These are phyloP conservation scores for Brassica juncea DNA, from an alignment of 345 rosid species.

Conservation along the genomic window DNA sequence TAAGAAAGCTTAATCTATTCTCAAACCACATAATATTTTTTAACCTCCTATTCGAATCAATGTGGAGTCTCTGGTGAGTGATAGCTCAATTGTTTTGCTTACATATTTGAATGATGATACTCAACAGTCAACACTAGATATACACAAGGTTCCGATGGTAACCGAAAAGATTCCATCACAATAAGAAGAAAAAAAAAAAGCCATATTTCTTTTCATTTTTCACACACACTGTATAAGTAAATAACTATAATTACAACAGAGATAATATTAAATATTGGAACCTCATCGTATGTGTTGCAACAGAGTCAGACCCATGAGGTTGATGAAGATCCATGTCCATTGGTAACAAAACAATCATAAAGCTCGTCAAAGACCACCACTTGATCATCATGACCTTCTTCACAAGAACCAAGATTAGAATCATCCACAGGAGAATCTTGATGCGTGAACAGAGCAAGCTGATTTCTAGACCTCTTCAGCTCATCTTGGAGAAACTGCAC, in stretches of 20 bases:
- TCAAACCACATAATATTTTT: neutral
- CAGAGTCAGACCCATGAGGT: slow-evolving; percentile 44
- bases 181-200: neutral
- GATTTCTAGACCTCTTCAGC: slow-evolving; percentile 53
- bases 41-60: neutral
- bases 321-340: slow-evolving; percentile 50
- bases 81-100: slow-evolving; percentile 43
- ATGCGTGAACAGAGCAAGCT: slow-evolving; percentile 41
- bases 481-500: slow-evolving; percentile 67
- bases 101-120: slow-evolving; percentile 46
- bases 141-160: slow-evolving; percentile 21
- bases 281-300: slow-evolving; percentile 4
- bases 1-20: neutral
- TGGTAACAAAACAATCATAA: slow-evolving; percentile 61
- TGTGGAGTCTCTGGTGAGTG: slow-evolving; percentile 48
- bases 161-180: neutral
- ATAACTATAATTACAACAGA: neutral
- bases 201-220: too few relatives aligned
- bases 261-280: neutral
- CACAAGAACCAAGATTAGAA: slow-evolving; percentile 42
- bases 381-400: slow-evolving; percentile 40
- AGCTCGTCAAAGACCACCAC: slow-evolving; percentile 65
- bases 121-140: slow-evolving; percentile 45
- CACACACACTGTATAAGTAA: neutral
- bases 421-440: slow-evolving; percentile 35